Conservation (phyloP, 805 yeast species). For the Pichia cephalocereana region DNA sequence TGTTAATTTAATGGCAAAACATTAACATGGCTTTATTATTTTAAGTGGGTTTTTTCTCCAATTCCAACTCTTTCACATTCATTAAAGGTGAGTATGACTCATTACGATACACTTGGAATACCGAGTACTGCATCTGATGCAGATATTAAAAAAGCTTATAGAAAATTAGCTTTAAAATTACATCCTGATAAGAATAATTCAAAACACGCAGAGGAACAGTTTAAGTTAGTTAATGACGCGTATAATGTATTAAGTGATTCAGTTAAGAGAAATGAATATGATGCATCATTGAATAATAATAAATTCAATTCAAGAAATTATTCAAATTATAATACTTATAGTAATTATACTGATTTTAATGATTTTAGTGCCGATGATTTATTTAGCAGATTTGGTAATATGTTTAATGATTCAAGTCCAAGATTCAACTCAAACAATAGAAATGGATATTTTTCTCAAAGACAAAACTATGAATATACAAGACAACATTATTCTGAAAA, state of each 20-base stretch:
- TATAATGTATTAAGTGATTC: slow-evolving; percentile 73
- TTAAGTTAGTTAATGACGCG: slow-evolving; percentile 86
- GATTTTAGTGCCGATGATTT: not conserved
- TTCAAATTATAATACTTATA: too few species aligned
- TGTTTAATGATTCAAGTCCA: not conserved
- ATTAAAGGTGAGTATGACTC: slow-evolving; percentile 23
- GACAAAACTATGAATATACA: not conserved
- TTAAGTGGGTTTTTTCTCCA: too few species aligned
- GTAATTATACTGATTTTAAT: not conserved
- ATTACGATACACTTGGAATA: slow-evolving; percentile 57
- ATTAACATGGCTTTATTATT: too few species aligned
- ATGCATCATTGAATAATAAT: slow-evolving; percentile 14
- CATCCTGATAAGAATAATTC: slow-evolving; percentile 78
- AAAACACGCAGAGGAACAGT: slow-evolving; percentile 59
- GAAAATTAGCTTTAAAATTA: slow-evolving; percentile 58
- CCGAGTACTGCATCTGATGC: slow-evolving; percentile 40
- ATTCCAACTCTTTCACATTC: not conserved
- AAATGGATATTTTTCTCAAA: not conserved
- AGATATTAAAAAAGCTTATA: slow-evolving; percentile 71
- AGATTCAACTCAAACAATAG: not conserved
- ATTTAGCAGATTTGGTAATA: not conserved
- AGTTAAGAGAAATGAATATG: slow-evolving; percentile 45
- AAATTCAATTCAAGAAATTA: too few species aligned
- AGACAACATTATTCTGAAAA: too few species aligned
- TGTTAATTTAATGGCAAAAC: too few species aligned